These are phyloP conservation scores for Phytophthora melonis DNA, from an alignment of 352 stramenopile genomes.

Conservation along the genomic window DNA sequence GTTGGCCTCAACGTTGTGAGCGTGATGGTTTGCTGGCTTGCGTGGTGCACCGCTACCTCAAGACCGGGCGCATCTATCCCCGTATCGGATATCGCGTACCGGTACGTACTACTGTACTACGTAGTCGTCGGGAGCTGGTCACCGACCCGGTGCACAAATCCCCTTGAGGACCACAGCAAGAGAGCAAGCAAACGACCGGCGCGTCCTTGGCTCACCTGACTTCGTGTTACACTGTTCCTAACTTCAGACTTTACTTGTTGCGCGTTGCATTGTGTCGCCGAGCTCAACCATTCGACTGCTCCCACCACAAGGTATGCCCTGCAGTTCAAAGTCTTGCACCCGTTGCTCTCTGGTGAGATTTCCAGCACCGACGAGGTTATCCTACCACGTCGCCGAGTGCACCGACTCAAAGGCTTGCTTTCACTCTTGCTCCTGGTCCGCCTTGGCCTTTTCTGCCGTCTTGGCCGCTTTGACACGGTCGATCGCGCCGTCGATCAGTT, in stretches of 20 bases:
- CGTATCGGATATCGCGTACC: slow-evolving; percentile 24
- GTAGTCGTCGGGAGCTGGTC: slow-evolving; percentile 25
- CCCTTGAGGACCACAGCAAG: slow-evolving; percentile 8
- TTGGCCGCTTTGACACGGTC: slow-evolving; percentile 20
- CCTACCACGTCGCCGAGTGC: not conserved
- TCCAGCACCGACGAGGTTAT: not conserved
- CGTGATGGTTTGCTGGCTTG: slow-evolving; percentile 1
- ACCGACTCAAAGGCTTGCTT: slow-evolving; percentile 5
- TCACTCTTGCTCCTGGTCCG: slow-evolving; percentile 16
- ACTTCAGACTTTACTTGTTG: slow-evolving; percentile 23
- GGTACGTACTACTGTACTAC: too few relatives aligned
- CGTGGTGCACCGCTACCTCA: slow-evolving; percentile 16
- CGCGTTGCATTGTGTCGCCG: not conserved
- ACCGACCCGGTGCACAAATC: slow-evolving; percentile 10
- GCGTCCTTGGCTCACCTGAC: not conserved
- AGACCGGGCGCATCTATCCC: slow-evolving; percentile 22
- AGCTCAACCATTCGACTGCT: not conserved
- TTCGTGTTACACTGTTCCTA: slow-evolving; percentile 27
- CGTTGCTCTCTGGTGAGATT: not conserved
- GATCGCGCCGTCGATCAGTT: slow-evolving; percentile 37
- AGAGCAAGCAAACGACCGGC: slow-evolving; percentile 16
- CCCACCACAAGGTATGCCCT: slow-evolving; percentile 12
- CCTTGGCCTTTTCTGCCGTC: slow-evolving; percentile 18
- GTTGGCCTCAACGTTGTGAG: not conserved
- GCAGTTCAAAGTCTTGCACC: not conserved